Base-by-base conservation (phyloP, 2,329 filamentous ascomycete species). In the Alternaria atra region DNA sequence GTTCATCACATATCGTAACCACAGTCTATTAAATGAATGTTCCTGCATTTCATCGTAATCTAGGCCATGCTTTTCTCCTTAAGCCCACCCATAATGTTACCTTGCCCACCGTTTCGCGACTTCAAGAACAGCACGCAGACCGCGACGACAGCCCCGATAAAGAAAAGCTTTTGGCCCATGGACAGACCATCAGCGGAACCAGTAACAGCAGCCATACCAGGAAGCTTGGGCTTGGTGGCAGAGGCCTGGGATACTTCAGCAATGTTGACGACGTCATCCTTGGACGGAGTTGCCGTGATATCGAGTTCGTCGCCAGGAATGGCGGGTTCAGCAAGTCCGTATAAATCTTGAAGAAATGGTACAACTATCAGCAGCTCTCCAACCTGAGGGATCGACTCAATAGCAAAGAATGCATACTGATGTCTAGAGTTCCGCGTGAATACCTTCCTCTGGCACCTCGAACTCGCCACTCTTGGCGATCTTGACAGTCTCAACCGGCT, bases 361-460 rank as follows among this genome's bases (percentile, higher is more conserved):
- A 71, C 77, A 74, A 50, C 68, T 69, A 81, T 82, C 80, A 81
- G 80, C 77, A 72, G 71, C 73, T 77, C 73, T 75, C 75, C 74
- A 73, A 73, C 75, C 68, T 66, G 73, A 48, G 47, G 54, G 42
- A 40, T 52, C 52, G 58, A 61, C 58, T 20, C 58, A 61, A 61
- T 58, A 61, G 58, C 53, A 57, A 60, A 48, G 52, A 50, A 44
- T 63, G 59, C 55, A 25, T 61, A 61, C 59, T 61, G 55, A 52
- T 58, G 82, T 84, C 87, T 90, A 95, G 82, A 95, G 91, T 84
- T 95, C 92, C 83, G 90, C 87, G 83, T 93, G 91, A 85, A 93
- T 94, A 95, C 92, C 92, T 95, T 95, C 92, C 85, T 88, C 84
- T 79, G 91, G 90, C 69, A 94, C 90, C 80, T 90, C 86, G 73